Base-by-base conservation (phyloP, 495 filamentous ascomycete species). In the Cairneyella variabilis region DNA sequence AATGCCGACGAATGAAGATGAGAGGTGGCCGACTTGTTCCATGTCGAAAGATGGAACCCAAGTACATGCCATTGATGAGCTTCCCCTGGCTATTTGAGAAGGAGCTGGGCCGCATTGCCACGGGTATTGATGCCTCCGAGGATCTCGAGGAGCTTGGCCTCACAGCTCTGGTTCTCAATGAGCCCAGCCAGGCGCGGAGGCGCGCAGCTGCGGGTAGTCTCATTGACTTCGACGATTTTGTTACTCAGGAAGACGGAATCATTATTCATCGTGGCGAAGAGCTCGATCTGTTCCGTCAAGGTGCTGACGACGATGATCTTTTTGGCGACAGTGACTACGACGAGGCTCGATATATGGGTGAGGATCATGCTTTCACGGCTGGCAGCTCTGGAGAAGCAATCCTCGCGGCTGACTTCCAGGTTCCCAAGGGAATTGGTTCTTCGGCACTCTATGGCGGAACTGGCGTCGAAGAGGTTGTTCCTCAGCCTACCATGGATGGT, bases 21-120 rank as follows among this genome's bases (percentile, higher is more conserved):
- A 60, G 69, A 2, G 66, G 60, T 0, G 68, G 72, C 2, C 66
- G 69, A 22, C 63, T 65, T 7, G 48, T 66, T 7, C 66, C 66
- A 23, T 51, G 57, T 41, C 58, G 60, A 10, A 59, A 70, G 44
- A 70, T 74, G 53, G 68, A 66, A 4, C 62, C 69, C 0, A 71
- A 72, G 5, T 68, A 69, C 6, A 80, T 90, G 73, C 93, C 95
- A 0, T 67, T 97, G 20, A 93, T 97, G 61, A 92, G 84, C 59
- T 97, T 96, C 60, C 91, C 93, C 0, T 99, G 93, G 95, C 64
- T 97, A 8, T 95, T 97, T 48, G 71, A 78, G 0, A 69, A 78
- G 27, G 73, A 89, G 47, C 76, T 99, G 1, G 88, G 89, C 4
- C 76, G 75, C 28, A 84, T 97, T 54, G 91, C 88, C 18, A 73